These are phyloP conservation scores for Heliamphora pulchella DNA, from an alignment of 179 eudicot species.

Conservation along the genomic window DNA sequence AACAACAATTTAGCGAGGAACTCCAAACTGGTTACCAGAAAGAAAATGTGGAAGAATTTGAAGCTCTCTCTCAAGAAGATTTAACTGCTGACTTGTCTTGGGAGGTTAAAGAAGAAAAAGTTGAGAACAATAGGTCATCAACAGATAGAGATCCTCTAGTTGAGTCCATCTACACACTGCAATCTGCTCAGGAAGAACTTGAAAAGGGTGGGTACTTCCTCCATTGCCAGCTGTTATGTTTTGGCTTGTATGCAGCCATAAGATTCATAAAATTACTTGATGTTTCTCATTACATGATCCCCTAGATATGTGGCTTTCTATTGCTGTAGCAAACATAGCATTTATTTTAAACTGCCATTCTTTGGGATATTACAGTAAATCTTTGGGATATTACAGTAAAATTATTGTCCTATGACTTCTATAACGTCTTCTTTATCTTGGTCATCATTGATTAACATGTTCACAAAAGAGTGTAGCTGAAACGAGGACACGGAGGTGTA, in stretches of 20 bases:
- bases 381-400: not conserved
- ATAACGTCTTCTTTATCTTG: not conserved
- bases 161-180: slow-evolving; percentile 51
- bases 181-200: slow-evolving; percentile 68
- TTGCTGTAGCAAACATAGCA: not conserved
- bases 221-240: not conserved
- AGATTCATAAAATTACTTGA: not conserved
- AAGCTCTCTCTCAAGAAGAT: slow-evolving; percentile 30
- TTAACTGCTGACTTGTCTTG: slow-evolving; percentile 30
- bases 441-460: not conserved
- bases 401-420: not conserved
- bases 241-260: not conserved
- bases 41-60: slow-evolving; percentile 27
- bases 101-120: slow-evolving; percentile 27
- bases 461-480: not conserved
- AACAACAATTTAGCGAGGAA: slow-evolving; percentile 27
- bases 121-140: slow-evolving; percentile 32
- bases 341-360: not conserved
- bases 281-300: not conserved
- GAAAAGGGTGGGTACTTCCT: slow-evolving; percentile 50
- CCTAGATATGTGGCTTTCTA: not conserved
- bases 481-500: not conserved
- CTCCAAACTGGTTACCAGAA: slow-evolving; percentile 22
- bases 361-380: too few species aligned
- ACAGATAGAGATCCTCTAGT: slow-evolving; percentile 51